These are phyloP conservation scores for Reticulascus tulasneorum DNA, from an alignment of 2,329 filamentous ascomycete species.

Conservation along the genomic window DNA sequence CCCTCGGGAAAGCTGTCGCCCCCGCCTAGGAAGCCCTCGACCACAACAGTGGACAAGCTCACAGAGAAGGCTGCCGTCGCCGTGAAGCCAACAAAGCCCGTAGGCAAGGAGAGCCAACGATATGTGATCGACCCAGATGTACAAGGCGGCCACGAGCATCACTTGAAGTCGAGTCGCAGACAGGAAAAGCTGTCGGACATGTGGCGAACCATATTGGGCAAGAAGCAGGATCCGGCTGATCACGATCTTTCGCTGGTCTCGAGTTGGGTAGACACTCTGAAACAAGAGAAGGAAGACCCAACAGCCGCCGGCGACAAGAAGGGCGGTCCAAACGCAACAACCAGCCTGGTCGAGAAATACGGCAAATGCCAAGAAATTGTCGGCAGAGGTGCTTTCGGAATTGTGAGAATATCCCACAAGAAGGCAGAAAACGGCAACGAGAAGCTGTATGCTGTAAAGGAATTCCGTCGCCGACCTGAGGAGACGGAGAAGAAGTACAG, in stretches of 20 bases:
- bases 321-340: conserved; percentile 67
- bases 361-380: conserved; percentile 98
- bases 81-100: conserved; percentile 31
- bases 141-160: conserved; percentile 76
- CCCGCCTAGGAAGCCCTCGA: conserved; percentile 25
- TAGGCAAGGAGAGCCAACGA: conserved; percentile 38
- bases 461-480: conserved; percentile 89
- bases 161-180: conserved; percentile 81
- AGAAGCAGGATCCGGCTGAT: conserved; percentile 69
- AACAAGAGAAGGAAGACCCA: conserved; percentile 71
- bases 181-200: conserved; percentile 95
- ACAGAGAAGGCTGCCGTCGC: conserved; percentile 24
- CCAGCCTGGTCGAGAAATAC: conserved; percentile 90
- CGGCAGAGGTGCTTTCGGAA: conserved; percentile 92
- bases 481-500: conserved; percentile 97
- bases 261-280: conserved; percentile 91
- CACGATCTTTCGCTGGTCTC: conserved; percentile 89
- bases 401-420: conserved; percentile 97
- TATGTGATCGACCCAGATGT: conserved; percentile 47
- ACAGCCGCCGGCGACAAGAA: conserved; percentile 74
- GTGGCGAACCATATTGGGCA: conserved; percentile 81
- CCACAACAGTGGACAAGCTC: conserved; percentile 20
- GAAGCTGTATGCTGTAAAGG: conserved; percentile 95
- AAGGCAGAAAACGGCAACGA: conserved; percentile 80
- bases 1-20: conserved; percentile 38